Evolutionary conservation across 2,329 filamentous ascomycete species (phyloP), one percentile per base, ranked within the genome.

Genomic region (Sclerotinia borealis): DNA sequence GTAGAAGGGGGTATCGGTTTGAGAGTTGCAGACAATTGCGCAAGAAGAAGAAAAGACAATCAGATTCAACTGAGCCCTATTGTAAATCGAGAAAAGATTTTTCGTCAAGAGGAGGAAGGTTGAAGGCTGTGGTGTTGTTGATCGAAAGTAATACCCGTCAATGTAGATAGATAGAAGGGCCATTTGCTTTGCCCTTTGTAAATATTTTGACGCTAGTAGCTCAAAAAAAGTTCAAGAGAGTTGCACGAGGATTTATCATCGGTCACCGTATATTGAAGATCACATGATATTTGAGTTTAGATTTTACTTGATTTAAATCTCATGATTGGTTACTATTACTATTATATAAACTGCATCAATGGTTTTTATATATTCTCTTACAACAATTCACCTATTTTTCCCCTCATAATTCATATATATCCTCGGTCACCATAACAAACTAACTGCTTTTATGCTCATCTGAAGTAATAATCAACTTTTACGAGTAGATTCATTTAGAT

Each of bases 171-270:
- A 22, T 50, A 34, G 48, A 50, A 43, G 52, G 54, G 39, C 39
- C n/a, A n/a, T n/a, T n/a, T n/a, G n/a, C n/a, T n/a, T n/a, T n/a
- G n/a, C n/a, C 39, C 54, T 56, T 56, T 56, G 54, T 56, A 45
- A 56, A 56, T 56, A 56, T 56, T 56, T 56, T 45, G 54, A 50
- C 48, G 37, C 47, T 51, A 60, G 50, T 43, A 37, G 22, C 15
- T 45, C 25, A 43, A 63, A 58, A 63, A 63, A 63, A 48, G 60
- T 58, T 58, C 51, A 36, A 25, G 27, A 36, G 17, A 47, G 45
- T 36, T 48, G 45, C 34, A 34, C 8, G 15, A 22, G 34, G n/a
- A n/a, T n/a, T n/a, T 45, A 4, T 34, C 51, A n/a, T 47, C 31
- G 59, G 48, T 39, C 4, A 45, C 60, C 50, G 56, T 56, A 56